Evolutionary conservation across 1,284 basidiomycete species (phyloP).

Genomic region (Polyporus tsugae): DNA sequence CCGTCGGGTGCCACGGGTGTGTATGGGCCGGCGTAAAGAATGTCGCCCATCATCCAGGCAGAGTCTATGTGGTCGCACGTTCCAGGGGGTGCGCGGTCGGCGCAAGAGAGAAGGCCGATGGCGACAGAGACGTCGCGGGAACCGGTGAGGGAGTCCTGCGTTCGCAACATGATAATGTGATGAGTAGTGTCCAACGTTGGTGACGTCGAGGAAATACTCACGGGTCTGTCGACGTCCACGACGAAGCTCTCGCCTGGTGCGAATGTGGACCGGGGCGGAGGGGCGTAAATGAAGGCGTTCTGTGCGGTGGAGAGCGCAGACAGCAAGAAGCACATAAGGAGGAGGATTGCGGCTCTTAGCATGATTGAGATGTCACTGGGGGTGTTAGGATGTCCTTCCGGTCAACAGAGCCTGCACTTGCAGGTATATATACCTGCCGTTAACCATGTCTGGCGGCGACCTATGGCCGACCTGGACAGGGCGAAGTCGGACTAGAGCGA

Average conservation of each 20-base stretch:
- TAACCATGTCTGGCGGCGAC: neutral
- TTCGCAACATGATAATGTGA: neutral
- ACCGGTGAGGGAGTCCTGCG: conserved; percentile 47
- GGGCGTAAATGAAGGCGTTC: conserved; percentile 21
- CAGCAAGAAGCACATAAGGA: conserved; percentile 2
- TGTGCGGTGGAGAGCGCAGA: conserved; percentile 20
- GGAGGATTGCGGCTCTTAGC: conserved; percentile 5
- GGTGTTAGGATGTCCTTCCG: neutral
- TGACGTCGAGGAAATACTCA: no score
- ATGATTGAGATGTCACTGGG: neutral
- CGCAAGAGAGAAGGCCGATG: conserved; percentile 48
- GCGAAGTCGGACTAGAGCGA: neutral
- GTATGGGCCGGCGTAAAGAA: conserved; percentile 57
- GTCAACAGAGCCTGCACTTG: neutral
- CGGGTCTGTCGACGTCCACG: conserved; percentile 28
- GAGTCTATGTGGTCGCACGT: conserved; percentile 40
- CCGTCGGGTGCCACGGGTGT: conserved; percentile 45
- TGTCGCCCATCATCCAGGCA: conserved; percentile 44
- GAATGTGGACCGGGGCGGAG: conserved; percentile 19
- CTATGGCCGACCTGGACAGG: neutral
- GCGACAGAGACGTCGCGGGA: conserved; percentile 53
- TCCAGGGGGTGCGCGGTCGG: conserved; percentile 22
- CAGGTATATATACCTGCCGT: neutral
- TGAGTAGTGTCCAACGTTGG: no score
- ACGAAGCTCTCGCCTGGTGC: conserved; percentile 20